Evolutionary conservation across 306 rosid genomes (phyloP), one percentile per base, ranked within the genome.

Genomic region (Prunus fruticosa): DNA sequence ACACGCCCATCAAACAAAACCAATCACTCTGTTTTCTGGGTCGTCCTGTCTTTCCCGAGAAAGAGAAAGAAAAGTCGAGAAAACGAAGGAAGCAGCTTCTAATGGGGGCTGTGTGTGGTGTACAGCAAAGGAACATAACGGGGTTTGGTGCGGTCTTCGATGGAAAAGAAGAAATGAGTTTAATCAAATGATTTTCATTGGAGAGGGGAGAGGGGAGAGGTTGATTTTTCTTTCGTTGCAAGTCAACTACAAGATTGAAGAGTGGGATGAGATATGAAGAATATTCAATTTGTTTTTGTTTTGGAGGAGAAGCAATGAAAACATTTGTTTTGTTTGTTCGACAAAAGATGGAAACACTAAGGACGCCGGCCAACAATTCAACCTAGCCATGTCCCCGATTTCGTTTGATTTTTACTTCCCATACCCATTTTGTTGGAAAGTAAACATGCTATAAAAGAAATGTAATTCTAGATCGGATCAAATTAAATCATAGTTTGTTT

Each of bases 1-100:
- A 74, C 58, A 84, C 73, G 74, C 89, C 95, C 99, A 87, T 90
- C 79, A 78, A 64, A 73, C 2, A 11, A 64, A 77, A 75, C 46
- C 38, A 27, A 13, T 32, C 57, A 4, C 68, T 58, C 3, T 28
- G 30, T 62, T 76, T 28, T 67, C 8, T 8, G 67, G 41, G 25
- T 74, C 49, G 2, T 34, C 43, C 75, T 68, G 23, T 32, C 13
- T 72, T 69, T 47, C 41, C 78, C 75, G 50, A 62, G 10, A 82
- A 82, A 76, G 34, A 68, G 57, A 38, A 16, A 20, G 23, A 27
- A 74, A 41, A 16, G 57, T 54, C 58, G 74, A 47, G 64, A 69
- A 53, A 52, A 19, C 4, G 8, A 47, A 45, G 5, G 46, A 27
- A 45, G 57, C 6, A 71, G 16, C 27, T 28, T 5, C 25, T 3